Evolutionary conservation across 108 stramenopile genomes (phyloP).

Genomic region (Tribonema minus): DNA sequence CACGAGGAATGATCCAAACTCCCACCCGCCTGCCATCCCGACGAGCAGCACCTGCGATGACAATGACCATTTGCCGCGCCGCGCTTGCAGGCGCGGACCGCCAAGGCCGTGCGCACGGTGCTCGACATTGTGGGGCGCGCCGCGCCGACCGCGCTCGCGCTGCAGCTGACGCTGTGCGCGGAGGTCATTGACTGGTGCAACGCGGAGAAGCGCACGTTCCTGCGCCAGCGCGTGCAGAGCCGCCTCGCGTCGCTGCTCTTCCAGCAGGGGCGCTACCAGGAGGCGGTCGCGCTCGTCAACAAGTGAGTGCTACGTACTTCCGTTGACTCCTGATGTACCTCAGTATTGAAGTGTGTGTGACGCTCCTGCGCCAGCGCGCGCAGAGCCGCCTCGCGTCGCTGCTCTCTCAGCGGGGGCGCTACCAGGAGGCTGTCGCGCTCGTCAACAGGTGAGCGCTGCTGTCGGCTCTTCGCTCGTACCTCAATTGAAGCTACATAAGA

Average conservation of each 20-base stretch:
- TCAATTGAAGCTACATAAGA: too few species aligned
- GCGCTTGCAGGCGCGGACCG: conserved; percentile 95
- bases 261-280: conserved; percentile 70
- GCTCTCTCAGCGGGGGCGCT: conserved; percentile 70
- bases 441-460: too few species aligned
- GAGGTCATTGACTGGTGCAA: conserved; percentile 75
- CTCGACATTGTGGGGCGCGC: conserved; percentile 82
- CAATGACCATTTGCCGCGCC: too few species aligned
- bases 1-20: too few species aligned
- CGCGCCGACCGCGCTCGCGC: conserved; percentile 73
- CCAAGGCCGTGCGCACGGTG: conserved; percentile 81
- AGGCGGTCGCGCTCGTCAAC: conserved; percentile 76
- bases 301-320: too few species aligned
- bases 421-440: conserved; percentile 74
- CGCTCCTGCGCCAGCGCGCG: conserved; percentile 92
- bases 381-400: conserved; percentile 85
- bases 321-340: too few species aligned
- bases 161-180: conserved; percentile 73
- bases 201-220: conserved; percentile 83
- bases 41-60: too few species aligned
- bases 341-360: too few species aligned
- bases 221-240: conserved; percentile 94
- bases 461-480: too few species aligned
- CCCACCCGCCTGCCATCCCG: too few species aligned
- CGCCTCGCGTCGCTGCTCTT: conserved; percentile 79